Base-by-base conservation (phyloP, 1,139 yeast genomes). In the Nakaseomyces sp. region DNA sequence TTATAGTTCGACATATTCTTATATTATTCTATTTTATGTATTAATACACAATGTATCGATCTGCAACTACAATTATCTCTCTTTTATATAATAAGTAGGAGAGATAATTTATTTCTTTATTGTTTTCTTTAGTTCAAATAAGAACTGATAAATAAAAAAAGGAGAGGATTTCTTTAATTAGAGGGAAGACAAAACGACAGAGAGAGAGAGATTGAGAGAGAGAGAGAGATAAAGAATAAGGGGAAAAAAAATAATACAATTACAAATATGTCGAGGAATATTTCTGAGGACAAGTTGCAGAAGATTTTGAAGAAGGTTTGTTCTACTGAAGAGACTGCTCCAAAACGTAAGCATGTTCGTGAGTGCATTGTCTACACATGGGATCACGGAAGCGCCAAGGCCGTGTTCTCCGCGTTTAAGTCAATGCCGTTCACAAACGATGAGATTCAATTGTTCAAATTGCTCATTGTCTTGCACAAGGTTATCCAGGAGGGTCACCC, bases 401-500 rank as follows among this genome's bases (percentile, higher is more conserved):
- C 88, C 4, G 48, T 56, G 18, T 87, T 89, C 59, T 87, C 95
- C 55, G 81, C 83, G 1, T 72, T 91, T 52, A 87, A 85, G 62
- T 68, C 83, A 42, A 80, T 81, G 54, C 95, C 96, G 1, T 69
- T 88, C 49, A 88, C 82, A 52, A 75, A 77, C 45, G 91, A 84
- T 55, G 95, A 87, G 54, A 74, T 88, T 20, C 95, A 83, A 63
- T 67, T 85, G 50, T 89, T 88, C 68, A 91, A 91, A 61, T 82
- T 94, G n/a, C 69, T 91, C 59, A 85, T 89, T 46, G 75, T 86
- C 56, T 75, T 88, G 44, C 97, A 91, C 60, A 89, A 89, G 61
- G 94, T 91, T n/a, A 68, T 89, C 18, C 97, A 91, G 63, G 98
- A 91, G 63, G 98, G 98, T 8, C 97, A 91, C 60, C 89, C 91